Conservation (phyloP, 306 rosid species). For the Prosopis cineraria region DNA sequence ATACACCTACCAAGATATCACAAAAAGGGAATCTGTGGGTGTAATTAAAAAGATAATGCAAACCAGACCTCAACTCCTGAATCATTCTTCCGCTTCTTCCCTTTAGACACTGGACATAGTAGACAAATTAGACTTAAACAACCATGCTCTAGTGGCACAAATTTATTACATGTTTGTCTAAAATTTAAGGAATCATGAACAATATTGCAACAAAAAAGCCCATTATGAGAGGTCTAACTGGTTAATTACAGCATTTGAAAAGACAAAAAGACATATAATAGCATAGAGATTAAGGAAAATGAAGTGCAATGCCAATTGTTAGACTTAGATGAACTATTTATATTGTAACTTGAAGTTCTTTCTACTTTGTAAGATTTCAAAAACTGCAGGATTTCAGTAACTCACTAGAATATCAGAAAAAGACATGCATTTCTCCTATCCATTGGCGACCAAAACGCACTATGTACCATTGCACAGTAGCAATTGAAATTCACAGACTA, state of each 20-base stretch:
- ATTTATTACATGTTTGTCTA: background rate
- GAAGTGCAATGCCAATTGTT: background rate
- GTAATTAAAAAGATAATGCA: slow-evolving; percentile 26
- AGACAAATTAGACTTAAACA: background rate
- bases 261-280: background rate
- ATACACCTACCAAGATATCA: background rate
- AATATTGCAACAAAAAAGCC: background rate
- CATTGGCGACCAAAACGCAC: background rate
- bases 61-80: slow-evolving; percentile 57
- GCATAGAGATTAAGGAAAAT: background rate
- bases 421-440: background rate
- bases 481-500: background rate
- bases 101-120: slow-evolving; percentile 54
- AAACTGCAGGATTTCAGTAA: background rate
- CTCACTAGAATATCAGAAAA: background rate
- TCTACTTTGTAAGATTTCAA: background rate
- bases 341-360: background rate
- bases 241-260: background rate
- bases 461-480: background rate
- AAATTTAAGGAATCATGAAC: background rate
- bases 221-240: slow-evolving; percentile 15
- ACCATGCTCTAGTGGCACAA: background rate
- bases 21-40: background rate
- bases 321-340: background rate
- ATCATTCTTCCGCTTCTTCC: slow-evolving; percentile 77